phyloP scores from a whole-genome alignment of 495 filamentous ascomycete species.

The Penicillium angulare region DNA sequence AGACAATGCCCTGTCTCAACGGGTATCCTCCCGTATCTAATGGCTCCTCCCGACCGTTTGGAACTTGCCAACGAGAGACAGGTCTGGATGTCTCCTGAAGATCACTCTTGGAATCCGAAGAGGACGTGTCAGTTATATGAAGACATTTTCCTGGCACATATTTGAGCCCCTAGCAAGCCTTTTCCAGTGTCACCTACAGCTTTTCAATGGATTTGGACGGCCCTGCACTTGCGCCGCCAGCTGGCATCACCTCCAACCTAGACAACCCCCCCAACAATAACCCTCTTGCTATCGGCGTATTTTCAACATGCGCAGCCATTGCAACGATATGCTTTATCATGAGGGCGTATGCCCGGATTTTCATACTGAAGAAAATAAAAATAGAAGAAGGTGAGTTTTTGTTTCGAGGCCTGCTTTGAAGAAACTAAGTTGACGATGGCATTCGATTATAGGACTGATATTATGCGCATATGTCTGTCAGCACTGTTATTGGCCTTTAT shows the following conservation, averaged over 20 bases:
- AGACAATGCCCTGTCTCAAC: too few species aligned
- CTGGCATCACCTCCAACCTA: slow-evolving; percentile 23
- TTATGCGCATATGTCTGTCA: slow-evolving; percentile 17
- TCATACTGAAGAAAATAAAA: slow-evolving; percentile 13
- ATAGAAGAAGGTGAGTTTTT: slow-evolving; percentile 22
- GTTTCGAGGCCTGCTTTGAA: too few species aligned
- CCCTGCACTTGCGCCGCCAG: slow-evolving; percentile 18
- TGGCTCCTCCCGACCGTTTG: too few species aligned
- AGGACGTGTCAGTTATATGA: too few species aligned
- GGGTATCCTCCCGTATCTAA: too few species aligned
- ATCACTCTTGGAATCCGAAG: too few species aligned
- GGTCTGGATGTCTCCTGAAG: too few species aligned
- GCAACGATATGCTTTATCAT: slow-evolving; percentile 17
- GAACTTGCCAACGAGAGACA: too few species aligned
- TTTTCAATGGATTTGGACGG: background rate
- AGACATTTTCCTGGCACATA: too few species aligned
- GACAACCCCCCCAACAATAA: slow-evolving; percentile 32
- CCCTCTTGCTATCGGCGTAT: slow-evolving; percentile 21
- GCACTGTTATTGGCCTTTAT: background rate
- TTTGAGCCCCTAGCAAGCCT: too few species aligned
- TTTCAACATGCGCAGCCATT: slow-evolving; percentile 15
- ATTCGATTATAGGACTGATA: slow-evolving; percentile 7
- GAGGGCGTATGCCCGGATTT: slow-evolving; percentile 12
- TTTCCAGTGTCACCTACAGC: too few species aligned
- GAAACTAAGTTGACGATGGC: background rate